phyloP scores from a whole-genome alignment of 768 basidiomycete species.

The Russula compacta region DNA sequence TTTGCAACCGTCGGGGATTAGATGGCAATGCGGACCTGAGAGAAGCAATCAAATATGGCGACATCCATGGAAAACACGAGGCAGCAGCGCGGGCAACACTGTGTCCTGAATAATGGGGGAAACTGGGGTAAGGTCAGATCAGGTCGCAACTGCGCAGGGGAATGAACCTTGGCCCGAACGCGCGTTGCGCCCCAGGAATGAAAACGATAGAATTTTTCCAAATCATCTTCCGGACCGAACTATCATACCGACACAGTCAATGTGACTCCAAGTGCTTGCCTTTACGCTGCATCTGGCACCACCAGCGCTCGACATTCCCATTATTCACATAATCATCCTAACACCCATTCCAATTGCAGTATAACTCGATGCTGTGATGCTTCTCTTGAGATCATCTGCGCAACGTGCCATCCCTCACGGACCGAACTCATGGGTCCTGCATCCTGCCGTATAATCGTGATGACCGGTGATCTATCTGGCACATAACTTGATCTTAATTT shows the following conservation, averaged over 20 bases:
- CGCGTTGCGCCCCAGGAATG: not conserved
- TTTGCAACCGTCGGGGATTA: not conserved
- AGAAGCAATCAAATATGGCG: not conserved
- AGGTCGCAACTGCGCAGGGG: not conserved
- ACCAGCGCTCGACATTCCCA: not conserved
- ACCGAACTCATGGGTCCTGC: not conserved
- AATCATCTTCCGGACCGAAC: not conserved
- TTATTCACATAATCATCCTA: not conserved
- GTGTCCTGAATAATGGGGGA: not conserved
- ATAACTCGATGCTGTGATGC: not conserved
- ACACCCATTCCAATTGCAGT: not conserved
- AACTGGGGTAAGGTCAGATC: not conserved
- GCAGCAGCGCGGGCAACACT: not conserved
- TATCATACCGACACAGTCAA: not conserved
- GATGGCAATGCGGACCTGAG: not conserved
- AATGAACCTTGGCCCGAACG: not conserved
- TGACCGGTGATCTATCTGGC: not conserved
- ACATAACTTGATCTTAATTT: not conserved
- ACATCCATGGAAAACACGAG: constrained; percentile 1
- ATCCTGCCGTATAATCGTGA: not conserved
- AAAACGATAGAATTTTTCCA: not conserved
- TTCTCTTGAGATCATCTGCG: not conserved
- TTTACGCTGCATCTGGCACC: not conserved
- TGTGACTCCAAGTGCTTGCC: not conserved
- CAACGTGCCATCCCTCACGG: not conserved